Conservation (phyloP, 192 early-diverging fungal genomes). For the Coemansia sp. region DNA sequence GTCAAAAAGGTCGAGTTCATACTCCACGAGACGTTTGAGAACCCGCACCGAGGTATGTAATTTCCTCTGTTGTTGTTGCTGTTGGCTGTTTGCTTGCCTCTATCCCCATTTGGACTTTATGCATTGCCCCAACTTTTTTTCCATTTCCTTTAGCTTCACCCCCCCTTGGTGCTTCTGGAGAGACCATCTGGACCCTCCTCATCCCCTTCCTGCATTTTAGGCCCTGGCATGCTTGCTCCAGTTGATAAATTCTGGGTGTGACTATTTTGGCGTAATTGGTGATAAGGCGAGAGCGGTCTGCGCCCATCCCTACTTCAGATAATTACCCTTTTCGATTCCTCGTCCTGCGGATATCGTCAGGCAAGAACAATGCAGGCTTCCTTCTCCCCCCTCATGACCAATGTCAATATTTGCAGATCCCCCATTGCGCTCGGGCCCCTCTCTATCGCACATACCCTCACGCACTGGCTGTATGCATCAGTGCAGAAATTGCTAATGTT, state of each 20-base stretch:
- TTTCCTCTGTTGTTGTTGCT: neutral
- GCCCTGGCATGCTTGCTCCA: neutral
- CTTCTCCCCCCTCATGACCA: neutral
- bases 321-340: neutral
- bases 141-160: neutral
- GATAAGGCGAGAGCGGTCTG: neutral
- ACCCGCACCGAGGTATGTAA: constrained; percentile 44
- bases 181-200: neutral
- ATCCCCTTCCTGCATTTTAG: neutral
- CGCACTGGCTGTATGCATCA: neutral
- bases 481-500: neutral
- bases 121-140: neutral
- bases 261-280: neutral
- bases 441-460: neutral
- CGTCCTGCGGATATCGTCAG: neutral
- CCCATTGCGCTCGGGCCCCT: constrained; percentile 4
- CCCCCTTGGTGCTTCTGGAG: neutral
- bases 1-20: constrained; percentile 48
- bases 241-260: neutral
- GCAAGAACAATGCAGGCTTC: neutral
- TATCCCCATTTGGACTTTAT: neutral
- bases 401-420: constrained; percentile 1
- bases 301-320: neutral
- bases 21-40: constrained; percentile 47
- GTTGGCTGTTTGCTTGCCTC: neutral